Evolutionary conservation across 1,139 yeast genomes (phyloP).

Genomic region (Candida sp.): DNA sequence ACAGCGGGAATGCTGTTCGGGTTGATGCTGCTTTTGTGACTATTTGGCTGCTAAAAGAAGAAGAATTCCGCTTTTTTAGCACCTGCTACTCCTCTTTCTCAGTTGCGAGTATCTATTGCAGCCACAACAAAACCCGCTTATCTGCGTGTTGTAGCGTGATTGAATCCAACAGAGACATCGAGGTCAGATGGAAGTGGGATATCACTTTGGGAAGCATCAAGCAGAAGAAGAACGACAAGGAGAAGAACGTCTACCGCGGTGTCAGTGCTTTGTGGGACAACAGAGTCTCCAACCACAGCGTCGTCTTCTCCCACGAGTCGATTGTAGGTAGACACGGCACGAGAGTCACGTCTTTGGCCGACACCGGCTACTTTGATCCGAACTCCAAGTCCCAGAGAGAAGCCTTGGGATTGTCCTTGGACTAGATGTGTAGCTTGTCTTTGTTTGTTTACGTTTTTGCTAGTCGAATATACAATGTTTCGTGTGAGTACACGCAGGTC

Average conservation of each 20-base stretch:
- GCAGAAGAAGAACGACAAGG: slow-evolving; percentile 19
- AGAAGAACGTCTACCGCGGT: slow-evolving; percentile 51
- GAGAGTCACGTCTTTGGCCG: slow-evolving; percentile 63
- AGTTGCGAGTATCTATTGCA: too few species aligned
- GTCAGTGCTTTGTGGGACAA: slow-evolving; percentile 66
- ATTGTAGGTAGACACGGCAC: slow-evolving; percentile 58
- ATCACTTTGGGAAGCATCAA: slow-evolving; percentile 8
- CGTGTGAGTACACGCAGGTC: not conserved
- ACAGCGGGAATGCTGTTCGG: too few species aligned
- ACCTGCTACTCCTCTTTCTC: too few species aligned
- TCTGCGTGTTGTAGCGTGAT: too few species aligned
- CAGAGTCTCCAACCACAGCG: slow-evolving; percentile 53
- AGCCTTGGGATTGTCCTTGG: slow-evolving; percentile 46
- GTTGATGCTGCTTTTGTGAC: too few species aligned
- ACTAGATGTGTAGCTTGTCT: slow-evolving; percentile 11
- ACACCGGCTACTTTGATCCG: slow-evolving; percentile 55
- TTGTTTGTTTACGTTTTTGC: too few species aligned
- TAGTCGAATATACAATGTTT: too few species aligned
- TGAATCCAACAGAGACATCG: slow-evolving; percentile 44
- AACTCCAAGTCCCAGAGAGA: slow-evolving; percentile 58
- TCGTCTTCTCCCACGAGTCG: slow-evolving; percentile 57
- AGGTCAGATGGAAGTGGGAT: slow-evolving; percentile 59
- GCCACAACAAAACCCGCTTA: too few species aligned
- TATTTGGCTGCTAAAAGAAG: too few species aligned
- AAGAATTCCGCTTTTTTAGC: too few species aligned